Conservation (phyloP, 2,329 filamentous ascomycete genomes). For the Fusarium anthophilum region DNA sequence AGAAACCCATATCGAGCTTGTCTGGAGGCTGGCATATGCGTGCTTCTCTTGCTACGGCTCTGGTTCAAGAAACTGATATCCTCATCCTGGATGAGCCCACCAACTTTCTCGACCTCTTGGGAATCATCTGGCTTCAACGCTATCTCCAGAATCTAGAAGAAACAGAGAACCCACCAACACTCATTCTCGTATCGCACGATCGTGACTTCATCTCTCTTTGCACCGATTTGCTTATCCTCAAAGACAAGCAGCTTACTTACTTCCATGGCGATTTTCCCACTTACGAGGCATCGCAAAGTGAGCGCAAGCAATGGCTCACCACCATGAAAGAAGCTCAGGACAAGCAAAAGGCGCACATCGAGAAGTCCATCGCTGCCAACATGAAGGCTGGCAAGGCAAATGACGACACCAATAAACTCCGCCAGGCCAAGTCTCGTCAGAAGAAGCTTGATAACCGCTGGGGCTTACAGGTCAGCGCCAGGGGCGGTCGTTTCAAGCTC, state of each 20-base stretch:
- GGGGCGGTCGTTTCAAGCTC: constrained; percentile 81
- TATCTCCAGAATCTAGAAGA: constrained; percentile 70
- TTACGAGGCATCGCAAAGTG: constrained; percentile 75
- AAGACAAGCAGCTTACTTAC: constrained; percentile 74
- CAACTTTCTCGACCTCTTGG: constrained; percentile 84
- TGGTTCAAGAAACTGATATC: constrained; percentile 79
- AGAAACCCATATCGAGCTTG: constrained; percentile 68
- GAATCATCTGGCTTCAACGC: constrained; percentile 85
- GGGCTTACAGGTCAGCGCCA: constrained; percentile 77
- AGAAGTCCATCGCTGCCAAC: constrained; percentile 79
- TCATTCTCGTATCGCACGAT: constrained; percentile 86
- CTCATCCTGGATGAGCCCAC: constrained; percentile 88
- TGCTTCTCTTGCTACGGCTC: constrained; percentile 68
- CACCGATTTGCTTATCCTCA: constrained; percentile 80
- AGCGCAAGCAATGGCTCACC: constrained; percentile 72
- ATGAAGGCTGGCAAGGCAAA: constrained; percentile 78
- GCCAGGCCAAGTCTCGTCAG: constrained; percentile 85
- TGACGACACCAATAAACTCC: constrained; percentile 85
- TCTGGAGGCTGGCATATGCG: constrained; percentile 84
- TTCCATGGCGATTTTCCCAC: constrained; percentile 79
- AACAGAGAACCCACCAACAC: constrained; percentile 65
- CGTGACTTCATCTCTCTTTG: constrained; percentile 81
- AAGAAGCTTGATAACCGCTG: constrained; percentile 86
- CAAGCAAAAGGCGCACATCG: constrained; percentile 81
- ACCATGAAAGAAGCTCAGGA: constrained; percentile 87